phyloP scores from a whole-genome alignment of 2,329 filamentous ascomycete genomes.

The Penicillium sp. region DNA sequence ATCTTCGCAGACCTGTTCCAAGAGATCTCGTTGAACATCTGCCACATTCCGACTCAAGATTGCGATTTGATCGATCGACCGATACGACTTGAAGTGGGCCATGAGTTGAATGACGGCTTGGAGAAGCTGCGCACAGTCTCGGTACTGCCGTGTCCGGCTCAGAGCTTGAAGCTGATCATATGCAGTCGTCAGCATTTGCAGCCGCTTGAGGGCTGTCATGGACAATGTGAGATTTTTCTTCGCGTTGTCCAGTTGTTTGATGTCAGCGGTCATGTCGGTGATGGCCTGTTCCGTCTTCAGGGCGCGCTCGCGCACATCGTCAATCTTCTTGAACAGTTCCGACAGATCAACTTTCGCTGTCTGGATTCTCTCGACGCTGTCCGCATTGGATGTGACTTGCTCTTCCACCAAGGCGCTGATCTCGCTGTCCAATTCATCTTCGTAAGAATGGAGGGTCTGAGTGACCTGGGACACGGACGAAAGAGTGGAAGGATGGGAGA shows the following conservation, averaged over 20 bases:
- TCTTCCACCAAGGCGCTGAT: slow-evolving; percentile 66
- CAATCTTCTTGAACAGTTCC: slow-evolving; percentile 88
- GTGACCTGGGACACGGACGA: slow-evolving; percentile 69
- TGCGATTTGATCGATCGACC: slow-evolving; percentile 96
- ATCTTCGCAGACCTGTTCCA: slow-evolving; percentile 98
- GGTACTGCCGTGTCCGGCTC: slow-evolving; percentile 80
- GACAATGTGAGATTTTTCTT: slow-evolving; percentile 94
- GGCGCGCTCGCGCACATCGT: slow-evolving; percentile 81
- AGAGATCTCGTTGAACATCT: slow-evolving; percentile 82
- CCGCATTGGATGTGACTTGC: slow-evolving; percentile 78
- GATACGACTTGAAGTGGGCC: slow-evolving; percentile 96
- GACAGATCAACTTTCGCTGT: slow-evolving; percentile 83
- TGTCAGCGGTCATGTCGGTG: slow-evolving; percentile 97
- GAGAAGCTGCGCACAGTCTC: slow-evolving; percentile 86
- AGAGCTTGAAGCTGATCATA: slow-evolving; percentile 89
- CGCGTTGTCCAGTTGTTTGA: slow-evolving; percentile 92
- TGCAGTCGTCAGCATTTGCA: slow-evolving; percentile 99
- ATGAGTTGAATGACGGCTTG: slow-evolving; percentile 96
- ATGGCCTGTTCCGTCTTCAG: slow-evolving; percentile 92
- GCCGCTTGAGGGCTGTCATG: slow-evolving; percentile 93
- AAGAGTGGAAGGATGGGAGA: slow-evolving; percentile 81
- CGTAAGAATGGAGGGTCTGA: slow-evolving; percentile 64
- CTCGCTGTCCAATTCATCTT: slow-evolving; percentile 73
- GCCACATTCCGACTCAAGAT: slow-evolving; percentile 86
- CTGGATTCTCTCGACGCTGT: slow-evolving; percentile 86